These are phyloP conservation scores for Imleria badia DNA, from an alignment of 768 basidiomycete species.

Conservation along the genomic window DNA sequence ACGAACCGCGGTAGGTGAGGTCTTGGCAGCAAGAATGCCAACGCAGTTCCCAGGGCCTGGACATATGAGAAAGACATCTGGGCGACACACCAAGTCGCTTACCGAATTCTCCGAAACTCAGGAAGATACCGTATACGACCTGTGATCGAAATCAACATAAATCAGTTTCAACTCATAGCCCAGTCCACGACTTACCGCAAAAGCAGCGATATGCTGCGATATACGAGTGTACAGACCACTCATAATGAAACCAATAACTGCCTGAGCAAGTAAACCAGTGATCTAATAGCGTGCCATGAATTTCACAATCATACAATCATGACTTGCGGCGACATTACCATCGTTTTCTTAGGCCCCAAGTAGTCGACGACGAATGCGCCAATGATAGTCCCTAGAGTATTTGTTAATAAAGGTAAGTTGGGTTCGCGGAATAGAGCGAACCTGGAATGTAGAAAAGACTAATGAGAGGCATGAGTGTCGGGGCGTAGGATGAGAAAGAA, in stretches of 20 bases:
- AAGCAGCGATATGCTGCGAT: conserved; percentile 64
- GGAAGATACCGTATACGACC: conserved; percentile 89
- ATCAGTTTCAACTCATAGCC: background rate
- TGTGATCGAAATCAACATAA: conserved; percentile 20
- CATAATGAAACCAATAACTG: conserved; percentile 85
- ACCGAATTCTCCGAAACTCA: conserved; percentile 87
- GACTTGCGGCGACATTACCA: conserved; percentile 42
- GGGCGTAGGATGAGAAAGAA: background rate
- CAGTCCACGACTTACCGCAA: conserved; percentile 50
- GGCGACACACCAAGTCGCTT: conserved; percentile 9
- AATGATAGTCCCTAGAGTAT: conserved; percentile 50
- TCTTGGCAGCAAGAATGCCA: conserved; percentile 83
- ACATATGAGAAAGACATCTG: background rate
- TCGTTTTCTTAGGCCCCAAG: conserved; percentile 72
- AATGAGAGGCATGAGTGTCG: conserved; percentile 3
- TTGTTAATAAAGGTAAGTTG: conserved; percentile 11
- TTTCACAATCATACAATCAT: background rate
- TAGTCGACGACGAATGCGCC: conserved; percentile 78
- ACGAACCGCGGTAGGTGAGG: conserved; percentile 80
- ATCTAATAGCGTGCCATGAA: conserved; percentile 44
- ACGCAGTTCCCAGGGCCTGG: conserved; percentile 81
- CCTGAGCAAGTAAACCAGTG: conserved; percentile 62
- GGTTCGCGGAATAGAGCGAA: background rate
- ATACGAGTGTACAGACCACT: conserved; percentile 73
- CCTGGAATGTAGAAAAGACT: conserved; percentile 71